Evolutionary conservation across 2,329 filamentous ascomycete genomes (phyloP).

Genomic region (Phialocephala sp.): DNA sequence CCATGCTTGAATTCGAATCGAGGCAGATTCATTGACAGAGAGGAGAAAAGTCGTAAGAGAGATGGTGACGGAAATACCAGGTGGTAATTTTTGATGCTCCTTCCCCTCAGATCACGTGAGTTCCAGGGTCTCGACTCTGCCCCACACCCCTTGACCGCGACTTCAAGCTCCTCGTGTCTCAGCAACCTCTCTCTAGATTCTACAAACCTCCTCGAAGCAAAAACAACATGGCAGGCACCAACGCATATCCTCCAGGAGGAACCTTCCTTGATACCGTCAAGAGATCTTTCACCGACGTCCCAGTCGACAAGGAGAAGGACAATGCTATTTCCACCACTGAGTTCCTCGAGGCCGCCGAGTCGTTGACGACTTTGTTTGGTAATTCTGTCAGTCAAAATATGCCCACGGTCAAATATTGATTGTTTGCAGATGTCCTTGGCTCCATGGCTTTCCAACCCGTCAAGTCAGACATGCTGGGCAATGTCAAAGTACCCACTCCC

Average conservation of each 20-base stretch:
- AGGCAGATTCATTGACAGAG: not conserved
- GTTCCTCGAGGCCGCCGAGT: constrained; percentile 91
- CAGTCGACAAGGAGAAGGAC: constrained; percentile 73
- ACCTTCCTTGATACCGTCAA: constrained; percentile 89
- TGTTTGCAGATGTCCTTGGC: constrained; percentile 61
- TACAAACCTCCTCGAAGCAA: constrained; percentile 5
- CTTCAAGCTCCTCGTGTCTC: constrained; percentile 13
- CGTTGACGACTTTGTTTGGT: constrained; percentile 88
- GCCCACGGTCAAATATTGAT: constrained; percentile 5
- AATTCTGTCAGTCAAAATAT: constrained; percentile 30
- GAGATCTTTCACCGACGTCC: constrained; percentile 83
- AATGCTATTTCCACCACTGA: constrained; percentile 82
- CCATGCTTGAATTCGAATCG: not conserved
- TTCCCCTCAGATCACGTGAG: constrained; percentile 3
- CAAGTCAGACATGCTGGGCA: constrained; percentile 89
- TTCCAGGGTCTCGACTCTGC: not conserved
- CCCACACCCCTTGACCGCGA: constrained; percentile 7
- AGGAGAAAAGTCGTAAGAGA: not conserved
- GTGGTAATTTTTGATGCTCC: not conserved
- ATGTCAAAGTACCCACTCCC: constrained; percentile 74
- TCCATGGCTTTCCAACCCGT: constrained; percentile 84
- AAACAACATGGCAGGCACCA: constrained; percentile 35
- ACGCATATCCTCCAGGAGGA: constrained; percentile 41
- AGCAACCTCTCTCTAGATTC: not conserved
- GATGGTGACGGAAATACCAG: not conserved